phyloP scores from a whole-genome alignment of 257 asterid species.

The Przewalskia tangutica region DNA sequence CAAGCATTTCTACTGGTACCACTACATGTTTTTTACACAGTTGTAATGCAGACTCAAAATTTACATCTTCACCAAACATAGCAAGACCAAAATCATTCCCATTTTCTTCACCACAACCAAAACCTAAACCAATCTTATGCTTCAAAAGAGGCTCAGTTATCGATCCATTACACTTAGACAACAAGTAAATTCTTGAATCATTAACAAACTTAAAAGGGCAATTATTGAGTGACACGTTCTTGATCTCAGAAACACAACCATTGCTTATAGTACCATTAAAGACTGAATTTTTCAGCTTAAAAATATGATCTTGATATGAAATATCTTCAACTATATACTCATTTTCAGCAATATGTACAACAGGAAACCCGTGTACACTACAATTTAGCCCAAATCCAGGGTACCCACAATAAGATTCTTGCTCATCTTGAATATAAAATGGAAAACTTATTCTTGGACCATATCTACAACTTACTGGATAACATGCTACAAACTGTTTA shows the following conservation, averaged over 20 bases:
- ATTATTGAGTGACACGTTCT: conserved; percentile 12
- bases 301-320: conserved; percentile 6
- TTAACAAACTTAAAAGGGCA: neutral
- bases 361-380: conserved; percentile 21
- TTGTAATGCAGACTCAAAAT: conserved; percentile 15
- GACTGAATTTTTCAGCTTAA: conserved; percentile 23
- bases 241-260: conserved; percentile 24
- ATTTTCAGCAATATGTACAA: conserved; percentile 13
- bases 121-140: conserved; percentile 4
- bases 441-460: conserved; percentile 54
- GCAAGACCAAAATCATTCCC: conserved; percentile 17
- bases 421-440: conserved; percentile 24
- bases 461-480: conserved; percentile 17
- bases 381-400: conserved; percentile 33
- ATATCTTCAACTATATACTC: conserved; percentile 30
- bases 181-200: conserved; percentile 18
- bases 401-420: conserved; percentile 40
- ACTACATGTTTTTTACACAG: conserved; percentile 26
- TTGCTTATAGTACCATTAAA: neutral
- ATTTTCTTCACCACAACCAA: conserved; percentile 1
- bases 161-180: conserved; percentile 23
- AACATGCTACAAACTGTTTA: conserved; percentile 34
- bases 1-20: conserved; percentile 33
- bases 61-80: conserved; percentile 15
- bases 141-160: neutral